Conservation (phyloP, 2,329 filamentous ascomycete genomes). For the Venturia oleaginea region DNA sequence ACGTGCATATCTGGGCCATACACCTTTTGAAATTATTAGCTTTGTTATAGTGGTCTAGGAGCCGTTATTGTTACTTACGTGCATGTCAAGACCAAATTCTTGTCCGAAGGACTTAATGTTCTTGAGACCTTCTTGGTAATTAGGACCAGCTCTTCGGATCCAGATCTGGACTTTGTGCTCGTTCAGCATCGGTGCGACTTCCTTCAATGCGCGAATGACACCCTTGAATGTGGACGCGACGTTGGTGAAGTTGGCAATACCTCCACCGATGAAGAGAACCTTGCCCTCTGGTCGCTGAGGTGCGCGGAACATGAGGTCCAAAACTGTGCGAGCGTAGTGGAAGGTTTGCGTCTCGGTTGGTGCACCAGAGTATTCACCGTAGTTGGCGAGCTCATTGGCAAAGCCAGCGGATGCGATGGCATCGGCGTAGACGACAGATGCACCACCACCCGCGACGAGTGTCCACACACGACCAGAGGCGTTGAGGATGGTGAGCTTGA, state of each 20-base stretch:
- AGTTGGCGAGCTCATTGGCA: conserved; percentile 95
- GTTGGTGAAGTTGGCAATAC: conserved; percentile 99
- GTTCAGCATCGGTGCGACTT: conserved; percentile 72
- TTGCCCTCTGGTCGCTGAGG: conserved; percentile 82
- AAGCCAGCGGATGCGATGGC: conserved; percentile 96
- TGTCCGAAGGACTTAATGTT: conserved; percentile 97
- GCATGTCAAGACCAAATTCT: conserved; percentile 93
- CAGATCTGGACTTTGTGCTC: conserved; percentile 99
- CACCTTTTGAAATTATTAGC: conserved; percentile 25
- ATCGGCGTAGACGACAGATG: conserved; percentile 97
- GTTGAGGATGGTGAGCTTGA: conserved; percentile 97
- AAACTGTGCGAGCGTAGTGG: conserved; percentile 95
- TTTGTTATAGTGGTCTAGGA: not conserved
- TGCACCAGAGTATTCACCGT: conserved; percentile 98
- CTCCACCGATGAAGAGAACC: conserved; percentile 98
- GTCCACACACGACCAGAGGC: conserved; percentile 90
- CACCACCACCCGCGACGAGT: conserved; percentile 96
- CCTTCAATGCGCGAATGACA: conserved; percentile 90
- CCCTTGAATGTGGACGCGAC: conserved; percentile 99
- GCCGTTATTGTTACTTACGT: conserved; percentile 36
- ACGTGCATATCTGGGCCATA: conserved; percentile 79
- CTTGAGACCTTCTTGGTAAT: conserved; percentile 99
- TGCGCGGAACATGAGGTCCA: conserved; percentile 94
- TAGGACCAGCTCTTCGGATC: conserved; percentile 84
- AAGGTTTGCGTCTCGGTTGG: conserved; percentile 98